Conservation (phyloP, 768 basidiomycete species). For the Hydnum rufescens region DNA sequence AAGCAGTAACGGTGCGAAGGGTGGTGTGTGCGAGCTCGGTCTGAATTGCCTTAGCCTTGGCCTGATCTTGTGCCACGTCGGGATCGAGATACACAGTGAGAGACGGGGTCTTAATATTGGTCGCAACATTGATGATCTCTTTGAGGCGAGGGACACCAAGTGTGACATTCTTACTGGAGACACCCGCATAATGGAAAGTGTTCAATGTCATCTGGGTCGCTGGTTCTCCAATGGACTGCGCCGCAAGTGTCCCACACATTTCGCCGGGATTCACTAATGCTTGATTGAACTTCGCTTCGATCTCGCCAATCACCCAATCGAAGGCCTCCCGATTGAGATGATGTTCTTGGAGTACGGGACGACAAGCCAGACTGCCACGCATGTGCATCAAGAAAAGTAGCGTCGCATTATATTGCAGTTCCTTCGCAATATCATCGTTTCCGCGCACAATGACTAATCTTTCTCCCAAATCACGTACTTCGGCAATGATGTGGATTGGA, state of each 20-base stretch:
- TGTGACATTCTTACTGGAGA: slow-evolving; percentile 98
- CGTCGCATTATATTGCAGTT: slow-evolving; percentile 78
- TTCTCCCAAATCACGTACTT: slow-evolving; percentile 51
- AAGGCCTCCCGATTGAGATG: slow-evolving; percentile 87
- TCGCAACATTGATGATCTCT: slow-evolving; percentile 98
- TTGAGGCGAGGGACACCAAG: slow-evolving; percentile 98
- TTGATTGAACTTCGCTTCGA: slow-evolving; percentile 90
- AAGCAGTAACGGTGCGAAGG: slow-evolving; percentile 79
- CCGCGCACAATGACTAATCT: slow-evolving; percentile 80
- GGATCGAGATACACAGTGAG: slow-evolving; percentile 77
- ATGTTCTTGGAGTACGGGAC: slow-evolving; percentile 71
- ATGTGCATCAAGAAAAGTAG: slow-evolving; percentile 87
- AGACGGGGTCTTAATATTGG: slow-evolving; percentile 95
- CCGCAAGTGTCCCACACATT: slow-evolving; percentile 96
- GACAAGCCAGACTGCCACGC: slow-evolving; percentile 69
- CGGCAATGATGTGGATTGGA: slow-evolving; percentile 68
- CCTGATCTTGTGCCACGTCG: slow-evolving; percentile 38
- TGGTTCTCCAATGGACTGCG: slow-evolving; percentile 98
- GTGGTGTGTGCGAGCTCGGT: slow-evolving; percentile 91
- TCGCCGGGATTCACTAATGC: slow-evolving; percentile 86
- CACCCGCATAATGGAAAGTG: slow-evolving; percentile 99
- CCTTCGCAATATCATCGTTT: slow-evolving; percentile 46
- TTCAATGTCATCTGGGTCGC: slow-evolving; percentile 99
- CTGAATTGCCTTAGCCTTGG: slow-evolving; percentile 67
- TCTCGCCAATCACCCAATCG: slow-evolving; percentile 93